A percentile compares a stretch with the other conserved stretches of the same genome.
Conservation (phyloP, 2,329 filamentous ascomycete genomes). For the Xylaria sp. region DNA sequence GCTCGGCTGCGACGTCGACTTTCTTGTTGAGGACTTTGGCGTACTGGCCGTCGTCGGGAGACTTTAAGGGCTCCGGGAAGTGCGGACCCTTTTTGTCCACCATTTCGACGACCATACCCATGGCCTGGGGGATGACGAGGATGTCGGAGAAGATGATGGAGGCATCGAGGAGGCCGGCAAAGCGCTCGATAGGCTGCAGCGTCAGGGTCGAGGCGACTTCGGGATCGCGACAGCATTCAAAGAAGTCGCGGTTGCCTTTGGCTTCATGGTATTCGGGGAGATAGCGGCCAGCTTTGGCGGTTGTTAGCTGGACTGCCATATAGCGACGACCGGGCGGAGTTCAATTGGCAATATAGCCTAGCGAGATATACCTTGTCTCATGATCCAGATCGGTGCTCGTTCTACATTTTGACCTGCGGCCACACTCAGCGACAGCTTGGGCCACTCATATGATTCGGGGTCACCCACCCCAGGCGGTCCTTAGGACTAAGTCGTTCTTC, state of each 20-base stretch:
- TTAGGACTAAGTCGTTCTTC: constrained; percentile 91
- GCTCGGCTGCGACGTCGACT: constrained; percentile 85
- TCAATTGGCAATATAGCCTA: not conserved
- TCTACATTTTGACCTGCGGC: constrained; percentile 84
- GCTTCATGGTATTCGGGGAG: constrained; percentile 97
- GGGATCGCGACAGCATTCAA: constrained; percentile 93
- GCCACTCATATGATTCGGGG: constrained; percentile 37
- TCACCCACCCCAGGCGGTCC: constrained; percentile 83
- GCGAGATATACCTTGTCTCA: constrained; percentile 86
- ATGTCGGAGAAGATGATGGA: constrained; percentile 99
- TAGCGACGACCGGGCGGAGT: not conserved
- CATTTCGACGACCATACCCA: constrained; percentile 99
- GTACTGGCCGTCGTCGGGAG: constrained; percentile 87
- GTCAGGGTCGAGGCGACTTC: constrained; percentile 94
- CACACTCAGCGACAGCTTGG: constrained; percentile 40
- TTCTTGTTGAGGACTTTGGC: constrained; percentile 76
- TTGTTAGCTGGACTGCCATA: constrained; percentile 17
- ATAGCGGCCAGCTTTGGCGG: constrained; percentile 86
- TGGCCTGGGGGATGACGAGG: constrained; percentile 94
- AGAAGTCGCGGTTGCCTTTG: constrained; percentile 92
- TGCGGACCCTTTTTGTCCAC: constrained; percentile 96
- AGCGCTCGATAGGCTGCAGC: constrained; percentile 93
- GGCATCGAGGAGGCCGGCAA: constrained; percentile 88
- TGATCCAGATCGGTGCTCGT: constrained; percentile 96
- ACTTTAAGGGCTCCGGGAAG: constrained; percentile 85